Percentiles rank a stretch among this genome's conserved stretches.
Evolutionary conservation across 257 asterid genomes (phyloP).

Genomic region (Solanum dulcamara): DNA sequence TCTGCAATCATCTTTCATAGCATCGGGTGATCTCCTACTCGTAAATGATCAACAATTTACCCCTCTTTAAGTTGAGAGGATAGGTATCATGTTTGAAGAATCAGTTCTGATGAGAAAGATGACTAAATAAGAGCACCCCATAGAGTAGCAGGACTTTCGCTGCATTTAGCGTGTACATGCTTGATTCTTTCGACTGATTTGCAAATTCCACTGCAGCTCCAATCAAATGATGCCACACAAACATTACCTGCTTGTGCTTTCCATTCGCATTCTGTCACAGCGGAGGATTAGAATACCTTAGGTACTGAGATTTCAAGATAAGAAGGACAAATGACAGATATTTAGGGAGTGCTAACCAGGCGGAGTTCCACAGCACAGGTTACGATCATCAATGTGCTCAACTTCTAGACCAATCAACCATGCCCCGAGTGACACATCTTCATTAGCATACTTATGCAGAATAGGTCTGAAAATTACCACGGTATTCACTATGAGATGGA

Average conservation of each 20-base stretch:
- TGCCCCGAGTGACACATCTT: neutral
- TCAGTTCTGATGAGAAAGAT: neutral
- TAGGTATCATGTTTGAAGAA: neutral
- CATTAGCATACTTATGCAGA: neutral
- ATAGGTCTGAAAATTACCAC: neutral
- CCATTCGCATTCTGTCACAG: neutral
- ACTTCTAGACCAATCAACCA: slow-evolving; percentile 2
- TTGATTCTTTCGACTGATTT: slow-evolving; percentile 1
- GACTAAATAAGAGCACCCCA: neutral
- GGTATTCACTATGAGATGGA: neutral
- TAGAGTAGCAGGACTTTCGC: neutral
- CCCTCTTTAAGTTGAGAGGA: neutral
- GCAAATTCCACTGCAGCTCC: neutral
- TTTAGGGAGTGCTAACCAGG: neutral
- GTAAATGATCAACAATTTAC: neutral
- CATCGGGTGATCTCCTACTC: neutral
- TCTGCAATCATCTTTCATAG: neutral
- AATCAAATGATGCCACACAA: slow-evolving; percentile 1
- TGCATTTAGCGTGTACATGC: neutral
- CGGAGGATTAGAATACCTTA: neutral
- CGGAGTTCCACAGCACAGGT: neutral
- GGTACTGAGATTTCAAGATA: neutral
- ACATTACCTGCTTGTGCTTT: neutral
- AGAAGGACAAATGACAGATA: neutral
- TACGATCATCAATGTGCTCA: neutral